Evolutionary conservation across 805 yeast genomes (phyloP), one percentile per base, ranked within the genome.

Genomic region (Cyberlindnera amylophila): DNA sequence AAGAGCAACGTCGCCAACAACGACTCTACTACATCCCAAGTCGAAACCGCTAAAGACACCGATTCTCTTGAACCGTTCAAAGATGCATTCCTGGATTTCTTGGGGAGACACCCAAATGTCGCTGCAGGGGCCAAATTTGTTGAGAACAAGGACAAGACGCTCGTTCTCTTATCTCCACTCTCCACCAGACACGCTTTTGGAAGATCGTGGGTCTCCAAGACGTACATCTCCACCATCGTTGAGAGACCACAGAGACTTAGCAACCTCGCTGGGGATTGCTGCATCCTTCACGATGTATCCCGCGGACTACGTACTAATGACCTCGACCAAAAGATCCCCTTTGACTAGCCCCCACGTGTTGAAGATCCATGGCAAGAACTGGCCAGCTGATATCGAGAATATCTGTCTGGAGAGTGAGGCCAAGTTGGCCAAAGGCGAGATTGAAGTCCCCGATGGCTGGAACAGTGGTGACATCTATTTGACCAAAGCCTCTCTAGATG

Each of bases 371-470:
- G 95, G 95, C 2, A 60, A 62, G n/a, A 70, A 75, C 32, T 86
- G 93, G 91, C 85, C 87, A 3, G 64, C 70, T 21, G 68, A 73
- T 44, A 62, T 86, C 16, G 64, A 72, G 42, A 72, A 75, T 39
- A 59, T 85, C 15, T 84, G 93, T 58, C 57, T 67, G 15, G 77
- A 72, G 19, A 76, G 86, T n/a, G 74, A 72, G 35, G 68, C 57
- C 1, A 80, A 80, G 55, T 65, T 85, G 33, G 62, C 61, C 9
- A 61, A 67, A 1, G 75, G 77, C 15, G 67, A 77, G 53, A 53
- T 86, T 3, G 96, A 86, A 61, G 88, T 86, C 2, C 95, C 95
- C 0, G 82, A 75, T 6, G 75, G 74, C 30, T 86, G 95, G 95
- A 84, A 85, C 45, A 73, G 84, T 2, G 93, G 93, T 12, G 96